Base-by-base conservation (phyloP, 805 yeast species). In the Millerozyma acaciae region DNA sequence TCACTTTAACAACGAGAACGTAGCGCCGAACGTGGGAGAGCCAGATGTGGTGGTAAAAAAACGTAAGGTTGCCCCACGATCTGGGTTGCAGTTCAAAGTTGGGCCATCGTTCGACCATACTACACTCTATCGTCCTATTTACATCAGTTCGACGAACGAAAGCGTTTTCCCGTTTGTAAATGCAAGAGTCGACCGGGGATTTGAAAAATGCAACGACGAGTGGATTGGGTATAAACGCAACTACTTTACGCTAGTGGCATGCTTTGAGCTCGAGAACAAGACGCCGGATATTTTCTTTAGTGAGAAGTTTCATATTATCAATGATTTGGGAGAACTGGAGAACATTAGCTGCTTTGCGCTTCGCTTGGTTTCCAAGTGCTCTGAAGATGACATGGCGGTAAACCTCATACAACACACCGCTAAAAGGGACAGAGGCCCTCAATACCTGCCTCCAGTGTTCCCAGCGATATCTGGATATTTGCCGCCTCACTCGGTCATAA, bases 191-290 rank as follows among this genome's bases (percentile, higher is more conserved):
- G 86, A 79, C 44, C 55, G 86, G 44, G 86, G 86, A 0, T 77
- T 79, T 49, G 82, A 76, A 35, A 45, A 49, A 24, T 45, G 52
- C 18, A 65, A 67, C 12, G 66, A 64, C 9, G 71, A 67, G 27
- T 81, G 88, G 87, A 71, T 80, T 2, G 86, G 86, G 0, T 80
- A 80, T 48, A 80, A 80, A 45, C 60, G 87, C 40, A 80, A 80
- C 46, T 81, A 80, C 53, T 78, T 80, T 50, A 73, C 86, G 0
- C 56, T 80, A 35, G 84, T 80, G 2, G 65, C 79, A 2, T 49
- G 80, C 0, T 80, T 78, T 44, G 47, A 47, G 14, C 61, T 75
- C 27, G 45, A 43, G 8, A 48, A 55, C 37, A 37, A 50, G 14
- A 54, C 60, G 13, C 32, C 42, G 37, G 56, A 55, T 15, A 32